These are phyloP conservation scores for Backusella parvicylindrica DNA, from an alignment of 192 early-diverging fungal genomes.

Conservation along the genomic window DNA sequence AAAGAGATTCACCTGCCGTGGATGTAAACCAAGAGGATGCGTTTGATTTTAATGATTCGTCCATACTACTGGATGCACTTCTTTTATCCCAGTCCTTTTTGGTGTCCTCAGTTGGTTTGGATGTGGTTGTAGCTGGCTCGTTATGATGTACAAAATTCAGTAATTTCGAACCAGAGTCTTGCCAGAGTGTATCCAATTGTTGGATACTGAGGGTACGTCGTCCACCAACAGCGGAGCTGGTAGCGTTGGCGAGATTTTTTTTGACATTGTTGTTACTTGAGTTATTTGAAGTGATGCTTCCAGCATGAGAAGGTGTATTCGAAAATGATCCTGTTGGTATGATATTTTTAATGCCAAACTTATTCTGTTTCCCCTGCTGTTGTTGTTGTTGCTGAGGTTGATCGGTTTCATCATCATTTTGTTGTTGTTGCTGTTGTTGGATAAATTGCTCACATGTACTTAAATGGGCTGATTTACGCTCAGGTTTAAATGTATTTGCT, in stretches of 20 bases:
- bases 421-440: not conserved
- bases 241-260: not conserved
- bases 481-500: slow-evolving; percentile 4
- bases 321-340: slow-evolving; percentile 16
- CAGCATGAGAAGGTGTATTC: not conserved
- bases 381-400: not conserved
- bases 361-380: not conserved
- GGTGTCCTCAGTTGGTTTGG: not conserved
- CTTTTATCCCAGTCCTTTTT: slow-evolving; percentile 15
- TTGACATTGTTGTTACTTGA: not conserved
- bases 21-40: slow-evolving; percentile 20
- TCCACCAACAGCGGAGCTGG: not conserved
- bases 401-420: not conserved
- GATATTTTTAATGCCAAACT: slow-evolving; percentile 25
- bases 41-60: slow-evolving; percentile 24
- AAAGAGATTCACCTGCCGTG: not conserved
- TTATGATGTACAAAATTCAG: slow-evolving; percentile 24
- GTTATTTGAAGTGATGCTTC: not conserved
- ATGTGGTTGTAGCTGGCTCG: not conserved
- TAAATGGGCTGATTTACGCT: slow-evolving; percentile 9
- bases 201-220: slow-evolving; percentile 28
- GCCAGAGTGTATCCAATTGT: slow-evolving; percentile 22
- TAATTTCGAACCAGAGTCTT: slow-evolving; percentile 25
- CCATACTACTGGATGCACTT: slow-evolving; percentile 23
- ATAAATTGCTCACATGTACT: not conserved